These are phyloP conservation scores for Plasmodium yoelii DNA, from an alignment of 169 alveolate genomes.

Conservation along the genomic window DNA sequence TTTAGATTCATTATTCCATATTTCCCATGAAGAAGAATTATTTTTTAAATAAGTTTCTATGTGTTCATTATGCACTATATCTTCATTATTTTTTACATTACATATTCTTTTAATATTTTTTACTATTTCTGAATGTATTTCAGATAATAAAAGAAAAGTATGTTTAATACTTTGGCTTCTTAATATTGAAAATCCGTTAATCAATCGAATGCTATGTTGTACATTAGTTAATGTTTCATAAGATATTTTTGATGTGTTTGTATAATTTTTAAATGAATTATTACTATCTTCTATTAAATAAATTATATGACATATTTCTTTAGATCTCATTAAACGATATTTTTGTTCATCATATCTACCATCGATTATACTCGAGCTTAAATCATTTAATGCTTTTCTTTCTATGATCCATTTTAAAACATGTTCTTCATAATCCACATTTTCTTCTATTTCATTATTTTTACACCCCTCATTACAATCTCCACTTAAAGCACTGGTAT, in stretches of 20 bases:
- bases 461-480: slow-evolving; percentile 1
- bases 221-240: slow-evolving; percentile 75
- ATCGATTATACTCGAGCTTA: slow-evolving; percentile 88
- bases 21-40: slow-evolving; percentile 78
- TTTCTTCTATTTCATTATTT: slow-evolving; percentile 29
- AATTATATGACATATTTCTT: slow-evolving; percentile 84
- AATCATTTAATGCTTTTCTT: slow-evolving; percentile 87
- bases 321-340: slow-evolving; percentile 84
- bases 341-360: slow-evolving; percentile 90
- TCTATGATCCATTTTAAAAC: slow-evolving; percentile 90
- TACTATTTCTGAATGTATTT: slow-evolving; percentile 70
- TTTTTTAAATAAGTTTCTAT: slow-evolving; percentile 41
- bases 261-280: slow-evolving; percentile 78
- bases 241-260: slow-evolving; percentile 79
- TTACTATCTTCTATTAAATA: slow-evolving; percentile 85
- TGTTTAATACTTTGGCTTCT: slow-evolving; percentile 81
- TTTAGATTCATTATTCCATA: slow-evolving; percentile 84
- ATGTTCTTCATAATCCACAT: slow-evolving; percentile 78
- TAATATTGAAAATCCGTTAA: slow-evolving; percentile 78
- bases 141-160: slow-evolving; percentile 77
- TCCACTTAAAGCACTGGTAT: not conserved
- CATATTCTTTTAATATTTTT: slow-evolving; percentile 36
- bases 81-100: slow-evolving; percentile 14
- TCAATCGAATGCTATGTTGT: slow-evolving; percentile 79
- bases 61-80: slow-evolving; percentile 9